phyloP scores from a whole-genome alignment of 495 filamentous ascomycete genomes.

The Xylaria palmicola region DNA sequence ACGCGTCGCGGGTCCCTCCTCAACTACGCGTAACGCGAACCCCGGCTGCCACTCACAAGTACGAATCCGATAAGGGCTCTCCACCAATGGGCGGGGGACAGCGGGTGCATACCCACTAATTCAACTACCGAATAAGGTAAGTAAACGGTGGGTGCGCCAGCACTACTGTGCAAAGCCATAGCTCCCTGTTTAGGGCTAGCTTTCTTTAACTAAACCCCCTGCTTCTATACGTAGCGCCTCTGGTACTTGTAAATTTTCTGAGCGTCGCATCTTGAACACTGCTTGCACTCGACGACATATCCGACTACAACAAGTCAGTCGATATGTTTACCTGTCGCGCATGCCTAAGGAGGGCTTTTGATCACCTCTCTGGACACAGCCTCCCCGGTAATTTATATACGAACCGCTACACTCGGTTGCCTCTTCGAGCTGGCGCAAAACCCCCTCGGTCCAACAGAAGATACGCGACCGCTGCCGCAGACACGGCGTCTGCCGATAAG shows the following conservation, averaged over 20 bases:
- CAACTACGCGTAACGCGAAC: constrained; percentile 8
- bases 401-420: neutral
- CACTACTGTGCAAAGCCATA: too few relatives aligned
- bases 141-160: too few relatives aligned
- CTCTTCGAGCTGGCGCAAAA: neutral
- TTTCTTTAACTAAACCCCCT: too few relatives aligned
- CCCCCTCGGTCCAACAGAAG: neutral
- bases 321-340: constrained; percentile 43
- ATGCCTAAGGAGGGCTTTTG: constrained; percentile 32
- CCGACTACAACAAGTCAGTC: constrained; percentile 7
- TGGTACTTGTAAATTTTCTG: constrained; percentile 16
- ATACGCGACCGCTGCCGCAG: constrained; percentile 13
- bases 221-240: too few relatives aligned
- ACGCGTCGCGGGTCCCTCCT: constrained; percentile 9
- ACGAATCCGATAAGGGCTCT: too few relatives aligned
- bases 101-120: too few relatives aligned
- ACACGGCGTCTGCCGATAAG: neutral
- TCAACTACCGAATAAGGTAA: too few relatives aligned
- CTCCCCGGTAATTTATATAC: neutral
- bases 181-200: too few relatives aligned
- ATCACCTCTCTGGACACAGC: constrained; percentile 6
- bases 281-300: neutral
- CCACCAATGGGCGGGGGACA: too few relatives aligned
- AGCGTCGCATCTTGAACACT: neutral
- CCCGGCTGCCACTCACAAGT: too few relatives aligned